Conservation (phyloP, 805 yeast genomes). For the Metschnikowia drakensbergensis region DNA sequence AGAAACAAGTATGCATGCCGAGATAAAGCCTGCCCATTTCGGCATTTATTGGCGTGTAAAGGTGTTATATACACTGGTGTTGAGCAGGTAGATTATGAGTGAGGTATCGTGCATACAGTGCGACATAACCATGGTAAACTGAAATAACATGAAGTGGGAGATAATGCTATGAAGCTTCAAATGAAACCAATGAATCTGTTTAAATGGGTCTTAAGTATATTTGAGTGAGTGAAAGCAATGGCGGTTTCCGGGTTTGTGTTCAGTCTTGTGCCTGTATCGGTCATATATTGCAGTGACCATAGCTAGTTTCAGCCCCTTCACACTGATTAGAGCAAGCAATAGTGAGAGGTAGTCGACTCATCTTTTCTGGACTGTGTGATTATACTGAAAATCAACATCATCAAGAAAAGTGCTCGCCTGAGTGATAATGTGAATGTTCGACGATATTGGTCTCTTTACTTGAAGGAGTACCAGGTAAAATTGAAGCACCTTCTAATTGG, state of each 20-base stretch:
- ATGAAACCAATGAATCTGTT: no score
- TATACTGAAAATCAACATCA: no score
- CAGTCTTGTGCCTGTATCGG: neutral
- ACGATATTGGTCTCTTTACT: no score
- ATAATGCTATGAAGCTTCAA: no score
- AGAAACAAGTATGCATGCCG: neutral
- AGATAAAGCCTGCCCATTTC: conserved; percentile 3
- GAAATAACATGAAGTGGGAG: no score
- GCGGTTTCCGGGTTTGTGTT: neutral
- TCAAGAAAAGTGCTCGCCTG: no score
- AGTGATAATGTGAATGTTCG: no score
- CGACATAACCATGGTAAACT: neutral
- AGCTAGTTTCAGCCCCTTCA: neutral
- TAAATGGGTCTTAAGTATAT: neutral
- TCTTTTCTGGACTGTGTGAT: no score
- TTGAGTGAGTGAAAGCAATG: neutral
- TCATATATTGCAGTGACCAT: neutral
- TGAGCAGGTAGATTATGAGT: neutral
- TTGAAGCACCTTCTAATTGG: neutral
- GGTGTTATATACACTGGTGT: neutral
- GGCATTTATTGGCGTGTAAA: neutral
- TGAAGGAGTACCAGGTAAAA: neutral
- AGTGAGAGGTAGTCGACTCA: no score
- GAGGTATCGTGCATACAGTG: conserved; percentile 5
- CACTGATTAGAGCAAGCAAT: neutral